Evolutionary conservation across 305 asterid genomes (phyloP), one percentile per base, ranked within the genome.

Genomic region (Fraxinus albicans): DNA sequence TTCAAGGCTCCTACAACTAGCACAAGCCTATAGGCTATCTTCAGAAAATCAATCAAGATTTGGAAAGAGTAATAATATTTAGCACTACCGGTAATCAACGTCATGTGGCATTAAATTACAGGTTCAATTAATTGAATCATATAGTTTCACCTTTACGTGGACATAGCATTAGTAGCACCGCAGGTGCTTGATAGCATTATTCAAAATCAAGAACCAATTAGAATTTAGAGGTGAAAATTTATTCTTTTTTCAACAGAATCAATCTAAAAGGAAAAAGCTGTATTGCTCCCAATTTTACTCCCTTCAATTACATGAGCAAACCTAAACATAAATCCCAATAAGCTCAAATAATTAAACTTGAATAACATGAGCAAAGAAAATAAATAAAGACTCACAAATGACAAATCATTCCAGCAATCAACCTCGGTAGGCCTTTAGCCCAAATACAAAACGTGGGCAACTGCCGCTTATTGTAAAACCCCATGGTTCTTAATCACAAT

Each of bases 401-500:
- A 53, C 25, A 55, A 5, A 55, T n/a, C 65, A 6, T 55, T 25
- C 25, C 25, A 55, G 65, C 27, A n/a, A n/a, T 55, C 25, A 55
- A 55, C 25, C 65, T 6, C 25, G 6, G 25, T 84, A 87, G 70
- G 40, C 87, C 89, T 34, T 89, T 89, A 17, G 88, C 89, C 25
- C 85, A 90, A 17, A 17, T 90, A 90, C 72, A 89, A 73, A 78
- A 85, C 29, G 9, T 55, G 6, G 90, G 88, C 27, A 29, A 29
- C 31, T 29, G n/a, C n/a, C n/a, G n/a, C n/a, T n/a, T n/a, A n/a
- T n/a, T n/a, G n/a, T n/a, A n/a, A n/a, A n/a, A n/a, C n/a, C n/a
- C n/a, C n/a, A n/a, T n/a, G n/a, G n/a, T n/a, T n/a, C n/a, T n/a
- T n/a, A n/a, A n/a, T n/a, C n/a, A n/a, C n/a, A n/a, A n/a, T n/a